A percentile compares a stretch with the other conserved stretches of the same genome.
phyloP scores from a whole-genome alignment of 78 protist genomes.

The Dictyostelium citrinum region DNA sequence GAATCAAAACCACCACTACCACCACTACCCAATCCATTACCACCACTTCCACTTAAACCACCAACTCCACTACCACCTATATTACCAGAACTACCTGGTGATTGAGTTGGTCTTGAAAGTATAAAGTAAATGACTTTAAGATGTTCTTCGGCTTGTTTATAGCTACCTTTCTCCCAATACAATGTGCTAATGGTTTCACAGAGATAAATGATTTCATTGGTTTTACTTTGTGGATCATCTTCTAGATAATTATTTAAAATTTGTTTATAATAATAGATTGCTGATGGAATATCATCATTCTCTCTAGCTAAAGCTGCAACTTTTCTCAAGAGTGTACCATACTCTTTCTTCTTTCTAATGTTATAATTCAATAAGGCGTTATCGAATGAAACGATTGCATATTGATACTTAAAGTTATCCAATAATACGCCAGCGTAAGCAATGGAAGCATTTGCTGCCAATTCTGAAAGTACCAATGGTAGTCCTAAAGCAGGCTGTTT shows the following conservation, averaged over 20 bases:
- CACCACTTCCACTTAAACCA: neutral
- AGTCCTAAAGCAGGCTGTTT: slow-evolving; percentile 36
- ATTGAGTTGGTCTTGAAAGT: neutral
- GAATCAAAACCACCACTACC: neutral
- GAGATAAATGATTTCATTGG: slow-evolving; percentile 69
- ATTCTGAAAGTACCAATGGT: slow-evolving; percentile 59
- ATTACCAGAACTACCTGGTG: neutral
- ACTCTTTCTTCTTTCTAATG: slow-evolving; percentile 45
- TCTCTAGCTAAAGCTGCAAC: slow-evolving; percentile 76
- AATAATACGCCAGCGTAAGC: slow-evolving; percentile 54
- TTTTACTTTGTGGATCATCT: slow-evolving; percentile 65
- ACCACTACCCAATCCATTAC: neutral
- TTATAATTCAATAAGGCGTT: slow-evolving; percentile 42
- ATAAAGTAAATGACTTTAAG: slow-evolving; percentile 52
- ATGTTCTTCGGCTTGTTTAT: slow-evolving; percentile 63
- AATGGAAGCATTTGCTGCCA: slow-evolving; percentile 70
- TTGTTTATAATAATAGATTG: slow-evolving; percentile 70
- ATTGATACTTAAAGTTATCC: slow-evolving; percentile 76
- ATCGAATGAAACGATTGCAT: slow-evolving; percentile 66
- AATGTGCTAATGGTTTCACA: slow-evolving; percentile 53
- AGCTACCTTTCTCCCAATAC: slow-evolving; percentile 71
- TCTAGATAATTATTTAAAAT: slow-evolving; percentile 69
- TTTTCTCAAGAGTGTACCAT: slow-evolving; percentile 30
- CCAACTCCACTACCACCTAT: neutral
- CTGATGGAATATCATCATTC: slow-evolving; percentile 69